A percentile compares a stretch with the other conserved stretches of the same genome.
Conservation (phyloP, 2,329 filamentous ascomycete species). For the Onygenales sp. region DNA sequence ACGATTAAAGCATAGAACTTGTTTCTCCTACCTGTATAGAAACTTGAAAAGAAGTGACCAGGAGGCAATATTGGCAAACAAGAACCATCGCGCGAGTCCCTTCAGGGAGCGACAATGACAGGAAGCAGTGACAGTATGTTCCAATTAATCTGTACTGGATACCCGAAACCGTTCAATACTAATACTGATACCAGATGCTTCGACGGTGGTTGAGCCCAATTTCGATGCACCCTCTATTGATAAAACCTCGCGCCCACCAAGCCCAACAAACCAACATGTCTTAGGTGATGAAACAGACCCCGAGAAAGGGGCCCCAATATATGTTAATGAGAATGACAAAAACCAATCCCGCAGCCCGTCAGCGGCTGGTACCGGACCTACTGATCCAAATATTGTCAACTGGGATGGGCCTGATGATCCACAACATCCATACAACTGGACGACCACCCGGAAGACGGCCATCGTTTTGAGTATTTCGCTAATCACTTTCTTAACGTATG, state of each 20-base stretch:
- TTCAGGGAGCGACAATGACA: no score
- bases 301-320: not conserved
- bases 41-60: no score
- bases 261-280: not conserved
- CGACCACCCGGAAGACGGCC: conserved; percentile 34
- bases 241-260: not conserved
- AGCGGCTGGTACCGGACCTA: conserved; percentile 2
- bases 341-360: not conserved
- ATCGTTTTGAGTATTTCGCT: conserved; percentile 40
- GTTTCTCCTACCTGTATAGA: no score
- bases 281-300: not conserved
- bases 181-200: not conserved
- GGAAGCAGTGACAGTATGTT: no score
- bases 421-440: conserved; percentile 54
- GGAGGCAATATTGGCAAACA: no score
- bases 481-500: conserved; percentile 37
- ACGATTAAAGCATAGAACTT: no score
- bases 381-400: conserved; percentile 45
- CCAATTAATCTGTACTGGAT: no score
- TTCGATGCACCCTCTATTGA: not conserved
- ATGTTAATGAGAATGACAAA: not conserved
- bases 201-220: not conserved
- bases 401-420: conserved; percentile 53
- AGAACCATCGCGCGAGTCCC: no score
- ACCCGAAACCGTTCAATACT: no score